Evolutionary conservation across 805 yeast genomes (phyloP), one percentile per base, ranked within the genome.

Genomic region (Candida chauliodis): DNA sequence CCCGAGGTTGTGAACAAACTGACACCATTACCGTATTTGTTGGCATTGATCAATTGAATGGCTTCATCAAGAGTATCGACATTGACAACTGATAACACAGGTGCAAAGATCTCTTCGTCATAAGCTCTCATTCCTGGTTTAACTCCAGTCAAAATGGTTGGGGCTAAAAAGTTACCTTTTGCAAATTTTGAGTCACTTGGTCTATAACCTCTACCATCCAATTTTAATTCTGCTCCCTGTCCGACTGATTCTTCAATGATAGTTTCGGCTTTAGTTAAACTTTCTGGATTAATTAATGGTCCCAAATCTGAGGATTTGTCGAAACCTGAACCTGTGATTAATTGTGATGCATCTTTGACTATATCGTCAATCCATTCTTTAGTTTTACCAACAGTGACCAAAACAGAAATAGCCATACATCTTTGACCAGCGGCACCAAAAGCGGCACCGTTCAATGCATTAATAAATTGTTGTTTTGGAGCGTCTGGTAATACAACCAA

Each of bases 381-480:
- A 44, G 84, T 69, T 44, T 72, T 68, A 28, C 89, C 89, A 17
- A 84, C 88, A 14, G 86, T 75, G 36, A 83, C 84, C 45, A 84
- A 67, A 24, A 80, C 84, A 16, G 84, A 79, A 37, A 84, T 78
- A 8, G 87, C 85, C 84, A 83, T 79, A 63, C 91, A 83, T 56
- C 89, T 77, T 70, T 83, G 91, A 45, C 90, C 91, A 14, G 90
- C 89, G 36, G 90, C 89, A 22, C 90, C 88, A 59, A 83, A 83
- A 17, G 88, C 85, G 38, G 90, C 88, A 35, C 87, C 84, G 42
- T 71, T 79, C 34, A 83, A 64, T 39, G 84, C 81, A 54, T 77
- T 79, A 49, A 83, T 63, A 34, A 84, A 75, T 45, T 76, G 77
- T 44, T 65, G 60, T 58, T 78, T 76, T 61, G 80, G 76, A 33